These are phyloP conservation scores for Alloascoidea hylecoeti DNA, from an alignment of 805 yeast genomes.

Conservation along the genomic window DNA sequence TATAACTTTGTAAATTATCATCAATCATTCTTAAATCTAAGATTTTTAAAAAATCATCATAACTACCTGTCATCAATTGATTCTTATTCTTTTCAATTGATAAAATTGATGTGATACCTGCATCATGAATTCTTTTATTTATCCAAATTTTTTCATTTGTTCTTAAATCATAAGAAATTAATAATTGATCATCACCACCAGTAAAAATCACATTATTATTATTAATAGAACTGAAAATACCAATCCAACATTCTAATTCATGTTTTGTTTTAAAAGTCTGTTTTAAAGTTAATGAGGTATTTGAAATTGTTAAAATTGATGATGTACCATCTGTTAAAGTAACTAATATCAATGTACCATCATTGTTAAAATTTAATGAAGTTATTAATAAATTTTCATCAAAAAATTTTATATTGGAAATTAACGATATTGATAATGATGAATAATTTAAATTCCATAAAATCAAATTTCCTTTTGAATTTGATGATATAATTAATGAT, in stretches of 20 bases:
- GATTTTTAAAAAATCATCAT: slow-evolving; percentile 65
- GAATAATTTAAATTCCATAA: slow-evolving; percentile 36
- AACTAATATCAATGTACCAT: slow-evolving; percentile 24
- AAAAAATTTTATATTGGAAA: not conserved
- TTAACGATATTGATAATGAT: slow-evolving; percentile 2
- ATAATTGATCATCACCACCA: slow-evolving; percentile 82
- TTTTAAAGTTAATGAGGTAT: slow-evolving; percentile 11
- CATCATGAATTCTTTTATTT: slow-evolving; percentile 52
- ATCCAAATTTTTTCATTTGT: slow-evolving; percentile 15
- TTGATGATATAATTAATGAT: slow-evolving; percentile 41
- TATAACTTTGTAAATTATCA: slow-evolving; percentile 25
- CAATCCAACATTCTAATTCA: slow-evolving; percentile 80
- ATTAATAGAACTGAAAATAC: slow-evolving; percentile 50
- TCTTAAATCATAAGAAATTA: slow-evolving; percentile 63
- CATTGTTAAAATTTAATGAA: slow-evolving; percentile 35
- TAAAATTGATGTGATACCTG: slow-evolving; percentile 82
- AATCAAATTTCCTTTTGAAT: slow-evolving; percentile 64
- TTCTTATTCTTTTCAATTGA: slow-evolving; percentile 19
- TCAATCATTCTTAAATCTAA: slow-evolving; percentile 51
- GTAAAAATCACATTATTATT: slow-evolving; percentile 41
- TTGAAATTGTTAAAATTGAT: slow-evolving; percentile 23
- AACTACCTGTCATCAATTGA: slow-evolving; percentile 75
- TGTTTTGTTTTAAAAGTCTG: slow-evolving; percentile 30
- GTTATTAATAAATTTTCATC: slow-evolving; percentile 45
- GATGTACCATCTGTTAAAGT: slow-evolving; percentile 62